These are phyloP conservation scores for Penicillium sp. DNA, from an alignment of 2,329 filamentous ascomycete species.

Conservation along the genomic window DNA sequence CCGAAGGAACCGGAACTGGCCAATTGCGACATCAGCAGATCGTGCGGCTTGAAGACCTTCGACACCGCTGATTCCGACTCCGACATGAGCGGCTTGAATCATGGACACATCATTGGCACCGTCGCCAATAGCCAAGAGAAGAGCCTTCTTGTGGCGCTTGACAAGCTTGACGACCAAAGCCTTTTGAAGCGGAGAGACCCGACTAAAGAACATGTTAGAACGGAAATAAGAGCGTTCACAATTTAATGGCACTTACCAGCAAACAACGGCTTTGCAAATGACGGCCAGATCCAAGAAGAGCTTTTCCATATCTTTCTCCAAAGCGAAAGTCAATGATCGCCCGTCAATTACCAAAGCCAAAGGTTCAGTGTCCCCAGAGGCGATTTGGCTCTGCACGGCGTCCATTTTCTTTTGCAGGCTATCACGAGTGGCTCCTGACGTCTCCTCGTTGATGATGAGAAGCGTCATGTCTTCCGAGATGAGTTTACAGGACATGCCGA, in stretches of 20 bases:
- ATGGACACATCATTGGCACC: constrained; percentile 99
- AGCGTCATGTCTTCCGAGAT: constrained; percentile 99
- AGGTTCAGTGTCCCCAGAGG: constrained; percentile 64
- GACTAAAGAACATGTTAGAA: constrained; percentile 50
- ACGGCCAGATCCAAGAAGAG: constrained; percentile 88
- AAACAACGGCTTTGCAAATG: constrained; percentile 98
- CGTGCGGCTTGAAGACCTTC: constrained; percentile 96
- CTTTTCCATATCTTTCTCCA: constrained; percentile 93
- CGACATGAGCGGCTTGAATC: constrained; percentile 98
- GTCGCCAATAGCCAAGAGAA: constrained; percentile 93
- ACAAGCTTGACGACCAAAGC: constrained; percentile 97
- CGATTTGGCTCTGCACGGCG: constrained; percentile 79
- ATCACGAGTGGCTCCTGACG: constrained; percentile 71
- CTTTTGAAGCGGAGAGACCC: constrained; percentile 95
- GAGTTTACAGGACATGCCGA: constrained; percentile 98
- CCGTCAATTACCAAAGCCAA: constrained; percentile 93
- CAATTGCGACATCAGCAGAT: constrained; percentile 93
- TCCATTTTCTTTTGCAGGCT: constrained; percentile 93
- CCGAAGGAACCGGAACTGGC: constrained; percentile 89
- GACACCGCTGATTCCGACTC: constrained; percentile 93
- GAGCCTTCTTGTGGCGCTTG: constrained; percentile 87
- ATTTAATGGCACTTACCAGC: constrained; percentile 53
- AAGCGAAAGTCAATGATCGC: constrained; percentile 86
- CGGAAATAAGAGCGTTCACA: constrained; percentile 6
- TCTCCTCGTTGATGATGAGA: constrained; percentile 92